Conservation (phyloP, 257 asterid genomes). For the Solanum phureja region DNA sequence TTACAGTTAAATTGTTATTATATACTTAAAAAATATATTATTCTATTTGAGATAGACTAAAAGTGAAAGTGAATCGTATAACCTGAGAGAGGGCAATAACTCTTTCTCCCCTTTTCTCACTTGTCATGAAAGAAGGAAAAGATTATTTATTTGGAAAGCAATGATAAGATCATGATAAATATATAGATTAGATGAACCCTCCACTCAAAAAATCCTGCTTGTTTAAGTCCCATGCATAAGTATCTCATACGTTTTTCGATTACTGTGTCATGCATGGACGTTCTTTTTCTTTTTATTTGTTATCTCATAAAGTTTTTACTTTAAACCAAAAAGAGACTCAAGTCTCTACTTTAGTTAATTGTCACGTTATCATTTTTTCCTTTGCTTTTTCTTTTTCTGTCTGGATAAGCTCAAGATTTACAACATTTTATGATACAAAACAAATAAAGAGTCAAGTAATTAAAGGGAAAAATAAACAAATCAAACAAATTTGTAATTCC, state of each 20-base stretch:
- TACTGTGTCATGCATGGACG: conserved; percentile 25
- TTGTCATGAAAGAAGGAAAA: neutral
- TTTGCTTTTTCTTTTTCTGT: neutral
- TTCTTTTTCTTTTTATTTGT: conserved; percentile 1
- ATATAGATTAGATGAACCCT: conserved; percentile 11
- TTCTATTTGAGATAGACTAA: neutral
- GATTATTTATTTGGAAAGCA: neutral
- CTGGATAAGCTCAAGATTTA: neutral
- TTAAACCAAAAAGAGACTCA: neutral
- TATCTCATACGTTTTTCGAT: conserved; percentile 4
- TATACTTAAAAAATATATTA: no score
- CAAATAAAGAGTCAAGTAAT: neutral
- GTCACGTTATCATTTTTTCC: neutral
- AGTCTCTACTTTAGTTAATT: neutral
- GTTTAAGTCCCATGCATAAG: conserved; percentile 17
- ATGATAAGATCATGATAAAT: conserved; percentile 35
- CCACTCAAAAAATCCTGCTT: neutral
- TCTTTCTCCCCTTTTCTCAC: neutral
- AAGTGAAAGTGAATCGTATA: neutral
- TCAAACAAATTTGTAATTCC: neutral
- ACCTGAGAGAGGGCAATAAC: neutral
- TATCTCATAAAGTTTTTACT: neutral
- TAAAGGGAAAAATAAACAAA: neutral
- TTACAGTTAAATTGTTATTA: no score
- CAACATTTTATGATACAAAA: neutral